Evolutionary conservation across 495 filamentous ascomycete species (phyloP), one percentile per base, ranked within the genome.

Genomic region (Lasiosphaeria ovina): DNA sequence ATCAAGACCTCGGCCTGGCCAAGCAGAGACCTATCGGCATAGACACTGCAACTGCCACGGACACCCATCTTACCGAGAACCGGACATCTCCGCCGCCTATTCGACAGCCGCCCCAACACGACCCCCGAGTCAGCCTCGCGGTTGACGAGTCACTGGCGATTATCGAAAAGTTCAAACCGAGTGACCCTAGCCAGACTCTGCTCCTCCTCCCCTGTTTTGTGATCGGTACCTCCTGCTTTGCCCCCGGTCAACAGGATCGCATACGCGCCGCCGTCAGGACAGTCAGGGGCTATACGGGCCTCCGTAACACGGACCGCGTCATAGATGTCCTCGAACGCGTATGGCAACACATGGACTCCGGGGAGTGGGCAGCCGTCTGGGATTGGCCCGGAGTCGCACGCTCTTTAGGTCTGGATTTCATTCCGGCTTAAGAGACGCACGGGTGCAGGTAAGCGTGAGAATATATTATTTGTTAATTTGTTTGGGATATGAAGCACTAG

Each of bases 151-250:
- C 89, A 0, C 80, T 97, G 1, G 70, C 74, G 5, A 88, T 78
- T 63, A 85, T 73, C 74, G 86, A 70, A 68, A 82, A 63, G 57
- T 94, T 69, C 83, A 89, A 61, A 73, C 75, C 79, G 11, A 75
- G 73, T 54, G 82, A 84, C 55, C 78, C 79, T 0, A 75, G 75
- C 6, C 91, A 93, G 63, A 90, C 88, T 31, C 85, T 96, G 51
- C 84, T 97, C n/a, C 77, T 97, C 0, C 89, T 95, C 75, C 92
- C 92, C 6, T 81, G 92, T 38, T 92, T 97, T 70, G 76, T 97
- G 0, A 83, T 97, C n/a, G 92, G 92, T 16, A 93, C 89, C 64
- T 91, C 91, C 0, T 89, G 89, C 8, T 96, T 96, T 70, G 73
- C 85, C 8, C 76, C 80, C 0, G 64, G 69, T 3, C 90, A 95